phyloP scores from a whole-genome alignment of 164 flowering plant species.

The Santalum album region DNA sequence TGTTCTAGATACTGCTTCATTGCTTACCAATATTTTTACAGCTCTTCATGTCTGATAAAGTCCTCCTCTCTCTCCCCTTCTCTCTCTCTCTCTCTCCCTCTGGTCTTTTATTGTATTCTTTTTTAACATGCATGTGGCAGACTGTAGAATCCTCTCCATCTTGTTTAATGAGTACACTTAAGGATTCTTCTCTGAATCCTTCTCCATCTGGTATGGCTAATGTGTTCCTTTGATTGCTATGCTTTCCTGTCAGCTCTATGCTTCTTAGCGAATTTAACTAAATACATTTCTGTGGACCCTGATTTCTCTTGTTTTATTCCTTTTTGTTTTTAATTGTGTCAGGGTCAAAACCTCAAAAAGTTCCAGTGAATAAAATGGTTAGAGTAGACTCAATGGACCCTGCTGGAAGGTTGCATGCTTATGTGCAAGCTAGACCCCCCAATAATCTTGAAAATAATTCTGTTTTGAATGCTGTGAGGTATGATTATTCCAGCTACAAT shows the following conservation, averaged over 20 bases:
- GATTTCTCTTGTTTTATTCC: neutral
- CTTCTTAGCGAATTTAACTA: neutral
- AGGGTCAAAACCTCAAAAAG: constrained; percentile 56
- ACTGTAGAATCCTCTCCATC: constrained; percentile 32
- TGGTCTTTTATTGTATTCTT: neutral
- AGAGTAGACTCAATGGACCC: constrained; percentile 83
- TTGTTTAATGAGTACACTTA: constrained; percentile 18
- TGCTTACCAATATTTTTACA: too few species aligned
- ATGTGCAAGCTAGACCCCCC: constrained; percentile 44
- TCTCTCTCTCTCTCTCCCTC: neutral
- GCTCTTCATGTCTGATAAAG: too few species aligned
- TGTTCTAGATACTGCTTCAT: too few species aligned
- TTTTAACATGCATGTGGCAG: constrained; percentile 29
- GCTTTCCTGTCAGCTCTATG: neutral
- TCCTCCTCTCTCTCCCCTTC: too few species aligned
- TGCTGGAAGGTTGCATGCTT: constrained; percentile 93
- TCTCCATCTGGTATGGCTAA: constrained; percentile 43
- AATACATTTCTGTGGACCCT: neutral
- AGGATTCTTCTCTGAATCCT: constrained; percentile 21
- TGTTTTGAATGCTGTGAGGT: constrained; percentile 67
- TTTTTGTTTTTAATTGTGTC: neutral
- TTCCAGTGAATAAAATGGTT: constrained; percentile 80
- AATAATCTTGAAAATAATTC: constrained; percentile 26
- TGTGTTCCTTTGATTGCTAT: neutral
- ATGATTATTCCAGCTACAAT: constrained; percentile 8